Evolutionary conservation across 2,329 filamentous ascomycete genomes (phyloP).

Genomic region (Aspergillus japonicus): DNA sequence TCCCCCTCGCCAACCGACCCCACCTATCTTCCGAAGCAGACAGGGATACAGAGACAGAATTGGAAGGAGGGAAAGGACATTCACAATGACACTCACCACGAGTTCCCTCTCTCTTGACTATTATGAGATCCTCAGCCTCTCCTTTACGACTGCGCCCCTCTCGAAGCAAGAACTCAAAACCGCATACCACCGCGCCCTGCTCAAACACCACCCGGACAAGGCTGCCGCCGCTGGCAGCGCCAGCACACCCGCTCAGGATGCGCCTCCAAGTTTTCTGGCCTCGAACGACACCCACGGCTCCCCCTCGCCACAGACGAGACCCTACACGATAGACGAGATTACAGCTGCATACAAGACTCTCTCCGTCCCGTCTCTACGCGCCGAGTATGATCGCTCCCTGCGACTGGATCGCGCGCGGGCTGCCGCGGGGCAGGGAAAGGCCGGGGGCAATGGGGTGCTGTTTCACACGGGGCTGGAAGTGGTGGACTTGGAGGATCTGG

Average conservation of each 20-base stretch:
- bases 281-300: neutral
- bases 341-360: slow-evolving; percentile 59
- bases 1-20: neutral
- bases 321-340: slow-evolving; percentile 57
- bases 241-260: slow-evolving; percentile 14
- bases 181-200: slow-evolving; percentile 58
- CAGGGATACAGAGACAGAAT: neutral
- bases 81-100: slow-evolving; percentile 19
- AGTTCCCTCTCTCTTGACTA: slow-evolving; percentile 21
- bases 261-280: neutral
- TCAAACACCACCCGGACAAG: slow-evolving; percentile 62
- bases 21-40: neutral
- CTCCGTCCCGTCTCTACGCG: slow-evolving; percentile 42
- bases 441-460: slow-evolving; percentile 24
- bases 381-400: slow-evolving; percentile 51
- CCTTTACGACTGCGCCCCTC: slow-evolving; percentile 25
- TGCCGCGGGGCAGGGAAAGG: slow-evolving; percentile 27
- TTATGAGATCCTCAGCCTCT: slow-evolving; percentile 44
- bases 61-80: neutral
- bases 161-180: slow-evolving; percentile 49
- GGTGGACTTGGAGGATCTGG: slow-evolving; percentile 58
- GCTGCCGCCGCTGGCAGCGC: slow-evolving; percentile 13
- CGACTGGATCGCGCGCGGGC: slow-evolving; percentile 34
- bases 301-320: neutral
- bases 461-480: slow-evolving; percentile 56